phyloP scores from a whole-genome alignment of 371 early-diverging fungal genomes.

The Mortierella sp. region DNA sequence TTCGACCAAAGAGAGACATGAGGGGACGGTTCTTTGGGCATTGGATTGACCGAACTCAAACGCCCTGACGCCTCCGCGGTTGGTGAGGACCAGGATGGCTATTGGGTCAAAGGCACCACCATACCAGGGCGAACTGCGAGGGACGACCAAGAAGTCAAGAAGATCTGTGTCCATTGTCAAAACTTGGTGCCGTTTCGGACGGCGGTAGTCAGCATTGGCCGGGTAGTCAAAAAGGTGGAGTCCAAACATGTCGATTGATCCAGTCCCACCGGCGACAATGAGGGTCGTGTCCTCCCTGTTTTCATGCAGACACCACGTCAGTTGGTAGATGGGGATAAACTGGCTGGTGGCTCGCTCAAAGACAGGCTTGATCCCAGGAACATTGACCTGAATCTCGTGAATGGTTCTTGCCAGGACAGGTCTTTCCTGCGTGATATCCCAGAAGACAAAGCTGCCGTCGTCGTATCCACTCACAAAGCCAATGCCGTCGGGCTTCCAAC shows the following conservation, averaged over 20 bases:
- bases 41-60: conserved; percentile 35
- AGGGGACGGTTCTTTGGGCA: conserved; percentile 52
- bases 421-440: conserved; percentile 62
- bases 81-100: conserved; percentile 60
- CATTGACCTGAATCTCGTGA: conserved; percentile 57
- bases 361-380: conserved; percentile 41
- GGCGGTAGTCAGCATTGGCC: conserved; percentile 56
- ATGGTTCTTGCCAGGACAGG: conserved; percentile 63
- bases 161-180: conserved; percentile 62
- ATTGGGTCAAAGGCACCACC: conserved; percentile 62
- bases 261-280: conserved; percentile 65
- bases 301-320: conserved; percentile 65
- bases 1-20: conserved; percentile 62
- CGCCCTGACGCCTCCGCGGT: conserved; percentile 52
- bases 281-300: conserved; percentile 60
- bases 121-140: conserved; percentile 63
- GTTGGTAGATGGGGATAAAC: conserved; percentile 66
- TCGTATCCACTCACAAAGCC: conserved; percentile 70
- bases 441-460: conserved; percentile 67
- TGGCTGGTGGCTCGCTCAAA: conserved; percentile 30
- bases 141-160: conserved; percentile 62
- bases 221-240: conserved; percentile 64
- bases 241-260: conserved; percentile 62
- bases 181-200: conserved; percentile 63
- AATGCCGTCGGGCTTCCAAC: conserved; percentile 68